These are phyloP conservation scores for Colletotrichum sojae DNA, from an alignment of 2,329 filamentous ascomycete species.

Conservation along the genomic window DNA sequence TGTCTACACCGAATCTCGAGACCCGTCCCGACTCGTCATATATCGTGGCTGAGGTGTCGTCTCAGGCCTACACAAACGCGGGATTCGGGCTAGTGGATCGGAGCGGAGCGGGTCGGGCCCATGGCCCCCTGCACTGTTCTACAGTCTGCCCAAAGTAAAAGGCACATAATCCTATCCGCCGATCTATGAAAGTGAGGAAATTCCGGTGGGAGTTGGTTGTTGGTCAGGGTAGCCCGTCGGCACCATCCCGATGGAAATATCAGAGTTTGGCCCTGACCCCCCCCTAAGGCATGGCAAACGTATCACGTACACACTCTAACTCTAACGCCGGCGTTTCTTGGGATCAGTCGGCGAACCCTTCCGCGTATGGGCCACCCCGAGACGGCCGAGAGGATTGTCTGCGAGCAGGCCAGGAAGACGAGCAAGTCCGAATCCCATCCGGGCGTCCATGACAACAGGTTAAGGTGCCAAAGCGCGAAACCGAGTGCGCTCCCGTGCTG, in stretches of 20 bases:
- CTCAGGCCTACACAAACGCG: not conserved
- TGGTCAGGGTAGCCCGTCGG: not conserved
- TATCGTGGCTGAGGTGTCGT: not conserved
- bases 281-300: slow-evolving; percentile 1
- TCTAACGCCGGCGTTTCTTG: not conserved
- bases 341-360: not conserved
- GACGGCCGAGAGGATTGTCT: not conserved
- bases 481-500: not conserved
- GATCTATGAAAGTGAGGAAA: not conserved
- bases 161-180: not conserved
- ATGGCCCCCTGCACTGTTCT: no score
- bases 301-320: slow-evolving; percentile 11
- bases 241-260: not conserved
- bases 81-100: not conserved
- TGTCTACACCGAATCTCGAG: not conserved
- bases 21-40: not conserved
- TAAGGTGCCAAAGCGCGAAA: slow-evolving; percentile 4
- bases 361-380: not conserved
- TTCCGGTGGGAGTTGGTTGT: not conserved
- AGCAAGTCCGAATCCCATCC: not conserved
- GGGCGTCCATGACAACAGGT: not conserved
- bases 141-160: not conserved
- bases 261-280: not conserved
- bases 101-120: not conserved
- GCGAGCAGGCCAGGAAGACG: not conserved